A percentile compares a stretch with the other conserved stretches of the same genome.
Conservation (phyloP, 2,329 filamentous ascomycete genomes). For the Blumeriella jaapii region DNA sequence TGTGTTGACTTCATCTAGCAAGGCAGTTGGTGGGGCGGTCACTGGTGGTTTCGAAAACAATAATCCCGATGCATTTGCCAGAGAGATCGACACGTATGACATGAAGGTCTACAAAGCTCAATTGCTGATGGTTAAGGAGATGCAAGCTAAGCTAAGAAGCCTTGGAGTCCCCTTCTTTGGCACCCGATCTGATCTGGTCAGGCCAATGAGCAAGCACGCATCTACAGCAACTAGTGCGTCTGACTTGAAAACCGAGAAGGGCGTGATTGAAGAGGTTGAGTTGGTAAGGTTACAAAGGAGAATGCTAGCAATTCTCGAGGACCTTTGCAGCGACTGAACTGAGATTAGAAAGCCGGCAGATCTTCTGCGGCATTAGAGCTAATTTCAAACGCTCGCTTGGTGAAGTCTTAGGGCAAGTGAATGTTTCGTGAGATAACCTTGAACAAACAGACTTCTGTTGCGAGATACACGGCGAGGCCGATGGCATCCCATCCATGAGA, state of each 20-base stretch:
- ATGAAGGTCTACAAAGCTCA: conserved; percentile 50
- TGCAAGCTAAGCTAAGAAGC: conserved; percentile 41
- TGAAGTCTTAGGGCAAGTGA: no score
- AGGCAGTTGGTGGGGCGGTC: conserved; percentile 34
- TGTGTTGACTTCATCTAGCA: conserved; percentile 25
- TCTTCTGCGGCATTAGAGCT: conserved; percentile 17
- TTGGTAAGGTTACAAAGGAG: conserved; percentile 33
- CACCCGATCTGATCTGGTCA: conserved; percentile 34
- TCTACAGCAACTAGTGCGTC: conserved; percentile 8
- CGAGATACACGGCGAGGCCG: no score
- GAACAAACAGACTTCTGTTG: no score
- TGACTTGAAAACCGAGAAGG: conserved; percentile 15
- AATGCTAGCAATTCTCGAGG: conserved; percentile 39
- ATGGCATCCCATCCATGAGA: no score
- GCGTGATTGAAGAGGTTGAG: conserved; percentile 30
- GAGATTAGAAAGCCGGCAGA: neutral
- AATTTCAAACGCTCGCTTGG: no score
- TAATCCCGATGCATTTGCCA: conserved; percentile 32
- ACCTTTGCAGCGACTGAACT: conserved; percentile 32
- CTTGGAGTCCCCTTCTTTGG: conserved; percentile 52
- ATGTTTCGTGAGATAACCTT: no score
- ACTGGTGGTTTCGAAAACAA: conserved; percentile 20
- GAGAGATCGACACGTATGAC: conserved; percentile 47
- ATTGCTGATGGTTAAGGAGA: conserved; percentile 45
- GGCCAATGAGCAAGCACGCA: conserved; percentile 24